Base-by-base conservation (phyloP, 257 asterid species). In the Capsicum pubescens region DNA sequence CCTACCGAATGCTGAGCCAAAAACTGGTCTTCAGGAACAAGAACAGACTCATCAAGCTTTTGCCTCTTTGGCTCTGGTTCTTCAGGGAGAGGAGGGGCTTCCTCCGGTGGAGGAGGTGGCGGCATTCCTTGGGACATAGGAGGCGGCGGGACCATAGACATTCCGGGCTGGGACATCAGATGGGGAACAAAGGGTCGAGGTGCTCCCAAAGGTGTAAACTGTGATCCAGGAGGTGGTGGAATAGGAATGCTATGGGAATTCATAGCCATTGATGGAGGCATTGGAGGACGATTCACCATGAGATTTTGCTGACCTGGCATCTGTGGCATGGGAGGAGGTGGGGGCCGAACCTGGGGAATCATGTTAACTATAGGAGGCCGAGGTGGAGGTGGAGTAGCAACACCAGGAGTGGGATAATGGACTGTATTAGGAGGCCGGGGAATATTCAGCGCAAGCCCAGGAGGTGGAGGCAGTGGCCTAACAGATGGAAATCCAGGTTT, bases 51-150 rank as follows among this genome's bases (percentile, higher is more conserved):
- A 80, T 94, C 98, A 85, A 93, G 94, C 89, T 90, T 96, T 87
- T 92, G 98, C 87, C 93, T 89, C 93, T 96, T 94, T 55, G 97
- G 94, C 87, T 96, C 99, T 2, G 99, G 97, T 84, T 94, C 99
- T 26, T 96, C 97, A 16, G 99, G 98, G 76, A 93, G 92, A 3
- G 98, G 98, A n/a, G 98, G 99, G 70, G 97, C 98, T 85, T 93
- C 99, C 85, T 94, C 97, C 11, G 94, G 97, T n/a, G 96, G 98
- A 60, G 98, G 98, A 8, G 89, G 91, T 1, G 97, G 98, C 13
- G 93, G 95, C 91, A 95, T 90, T 79, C 93, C 96, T 60, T 88
- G 94, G 66, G 88, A 91, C 94, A 95, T 92, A 64, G 98, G 97
- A 42, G 97, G 98, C 5, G 91, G 93, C 56, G 93, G 94, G 83